Evolutionary conservation across 129 eudicot genomes (phyloP).

Genomic region (Ambrosia artemisiifolia): DNA sequence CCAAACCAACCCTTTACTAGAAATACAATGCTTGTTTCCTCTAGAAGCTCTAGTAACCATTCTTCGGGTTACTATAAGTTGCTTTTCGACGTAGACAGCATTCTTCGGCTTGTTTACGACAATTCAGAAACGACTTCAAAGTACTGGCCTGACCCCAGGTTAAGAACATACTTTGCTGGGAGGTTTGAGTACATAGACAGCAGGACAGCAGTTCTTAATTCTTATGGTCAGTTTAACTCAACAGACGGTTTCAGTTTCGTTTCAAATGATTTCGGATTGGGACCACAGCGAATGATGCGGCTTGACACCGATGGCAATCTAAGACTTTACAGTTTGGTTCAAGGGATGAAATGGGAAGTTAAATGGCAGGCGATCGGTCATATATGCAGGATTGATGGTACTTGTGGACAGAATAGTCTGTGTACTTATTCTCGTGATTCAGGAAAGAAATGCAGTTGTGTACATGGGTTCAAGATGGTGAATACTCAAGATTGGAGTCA

Average conservation of each 20-base stretch:
- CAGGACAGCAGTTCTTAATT: constrained; percentile 22
- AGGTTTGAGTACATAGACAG: constrained; percentile 16
- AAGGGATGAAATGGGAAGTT: constrained; percentile 24
- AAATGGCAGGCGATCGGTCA: constrained; percentile 31
- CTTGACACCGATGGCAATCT: constrained; percentile 41
- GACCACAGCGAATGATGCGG: constrained; percentile 20
- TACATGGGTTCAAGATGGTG: constrained; percentile 38
- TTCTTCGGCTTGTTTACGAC: constrained; percentile 35
- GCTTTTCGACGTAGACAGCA: constrained; percentile 40
- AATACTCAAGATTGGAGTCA: constrained; percentile 31
- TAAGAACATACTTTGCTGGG: neutral
- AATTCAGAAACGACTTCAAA: constrained; percentile 27
- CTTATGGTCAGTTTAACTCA: constrained; percentile 29
- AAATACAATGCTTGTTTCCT: neutral
- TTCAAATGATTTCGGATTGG: constrained; percentile 26
- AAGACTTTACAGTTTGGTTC: constrained; percentile 23
- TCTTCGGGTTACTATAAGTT: constrained; percentile 44
- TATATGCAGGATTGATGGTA: constrained; percentile 26
- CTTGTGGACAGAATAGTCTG: constrained; percentile 39
- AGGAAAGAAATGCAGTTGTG: constrained; percentile 36
- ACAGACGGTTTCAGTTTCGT: constrained; percentile 20
- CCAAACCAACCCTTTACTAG: no score
- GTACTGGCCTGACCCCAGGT: constrained; percentile 44
- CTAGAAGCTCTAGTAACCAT: constrained; percentile 21
- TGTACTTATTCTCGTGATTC: constrained; percentile 25